Conservation (phyloP, 345 rosid genomes). For the Euphorbia pulcherrima region DNA sequence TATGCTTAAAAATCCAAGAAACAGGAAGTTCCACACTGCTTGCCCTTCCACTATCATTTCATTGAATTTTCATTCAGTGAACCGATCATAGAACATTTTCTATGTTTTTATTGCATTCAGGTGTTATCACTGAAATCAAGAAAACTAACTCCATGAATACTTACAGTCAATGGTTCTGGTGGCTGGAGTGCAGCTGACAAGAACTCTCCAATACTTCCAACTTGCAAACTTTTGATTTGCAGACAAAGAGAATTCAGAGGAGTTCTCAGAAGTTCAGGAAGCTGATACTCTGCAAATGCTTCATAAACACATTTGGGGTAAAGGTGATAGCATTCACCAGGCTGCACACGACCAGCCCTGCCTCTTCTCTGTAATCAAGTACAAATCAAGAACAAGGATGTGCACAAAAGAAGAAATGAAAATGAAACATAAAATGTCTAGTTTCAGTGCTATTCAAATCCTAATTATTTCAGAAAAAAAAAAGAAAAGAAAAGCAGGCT, state of each 20-base stretch:
- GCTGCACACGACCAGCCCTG: slow-evolving; percentile 94
- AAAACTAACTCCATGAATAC: slow-evolving; percentile 23
- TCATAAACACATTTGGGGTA: slow-evolving; percentile 89
- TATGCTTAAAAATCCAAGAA: not conserved
- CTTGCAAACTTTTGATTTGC: slow-evolving; percentile 95
- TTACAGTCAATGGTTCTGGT: slow-evolving; percentile 81
- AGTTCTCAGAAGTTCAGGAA: slow-evolving; percentile 97
- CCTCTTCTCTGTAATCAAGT: slow-evolving; percentile 71
- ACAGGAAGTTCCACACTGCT: not conserved
- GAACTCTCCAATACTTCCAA: slow-evolving; percentile 84
- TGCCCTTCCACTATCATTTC: not conserved
- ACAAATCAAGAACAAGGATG: slow-evolving; percentile 2
- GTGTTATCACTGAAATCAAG: not conserved
- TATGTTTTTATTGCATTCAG: not conserved
- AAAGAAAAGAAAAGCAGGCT: not conserved
- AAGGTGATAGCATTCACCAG: slow-evolving; percentile 92
- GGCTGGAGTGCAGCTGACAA: slow-evolving; percentile 95
- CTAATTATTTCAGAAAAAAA: not conserved
- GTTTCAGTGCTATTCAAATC: not conserved
- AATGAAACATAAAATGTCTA: slow-evolving; percentile 6
- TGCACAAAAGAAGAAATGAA: slow-evolving; percentile 8
- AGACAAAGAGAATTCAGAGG: slow-evolving; percentile 97
- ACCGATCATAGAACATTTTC: not conserved
- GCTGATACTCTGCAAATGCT: slow-evolving; percentile 95
- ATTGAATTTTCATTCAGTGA: not conserved